phyloP scores from a whole-genome alignment of 805 yeast genomes.

The Hemisphaericaspora nanyangensis region DNA sequence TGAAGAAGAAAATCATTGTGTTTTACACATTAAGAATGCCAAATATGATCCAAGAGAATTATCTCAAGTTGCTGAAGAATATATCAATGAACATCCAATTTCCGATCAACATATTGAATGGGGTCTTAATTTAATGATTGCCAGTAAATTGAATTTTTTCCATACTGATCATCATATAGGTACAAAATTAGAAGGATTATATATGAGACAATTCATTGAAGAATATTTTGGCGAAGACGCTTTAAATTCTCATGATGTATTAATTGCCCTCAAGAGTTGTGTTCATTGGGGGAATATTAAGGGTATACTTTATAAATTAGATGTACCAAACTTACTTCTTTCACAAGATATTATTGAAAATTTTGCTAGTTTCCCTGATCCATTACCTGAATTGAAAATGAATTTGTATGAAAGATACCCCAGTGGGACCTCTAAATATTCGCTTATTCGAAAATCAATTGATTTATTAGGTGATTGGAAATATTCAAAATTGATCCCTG shows the following conservation, averaged over 20 bases:
- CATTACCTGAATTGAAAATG: conserved; percentile 34
- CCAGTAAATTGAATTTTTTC: conserved; percentile 48
- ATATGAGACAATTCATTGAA: conserved; percentile 29
- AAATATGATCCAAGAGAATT: conserved; percentile 27
- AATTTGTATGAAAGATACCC: conserved; percentile 46
- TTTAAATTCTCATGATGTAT: conserved; percentile 37
- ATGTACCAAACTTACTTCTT: conserved; percentile 33
- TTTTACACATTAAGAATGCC: conserved; percentile 32
- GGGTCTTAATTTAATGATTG: conserved; percentile 42
- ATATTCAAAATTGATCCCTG: conserved; percentile 37
- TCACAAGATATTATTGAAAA: conserved; percentile 21
- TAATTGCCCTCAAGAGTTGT: conserved; percentile 47
- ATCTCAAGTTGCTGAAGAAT: conserved; percentile 31
- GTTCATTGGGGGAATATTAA: conserved; percentile 54
- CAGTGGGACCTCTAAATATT: conserved; percentile 49
- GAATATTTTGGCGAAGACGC: conserved; percentile 40
- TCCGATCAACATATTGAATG: conserved; percentile 31
- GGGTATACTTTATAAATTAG: conserved; percentile 42
- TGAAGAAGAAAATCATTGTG: conserved; percentile 42
- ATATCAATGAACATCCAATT: conserved; percentile 19
- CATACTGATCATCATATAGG: conserved; percentile 56
- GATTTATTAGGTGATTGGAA: conserved; percentile 29
- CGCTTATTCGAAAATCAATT: conserved; percentile 38
- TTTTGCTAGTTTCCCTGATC: conserved; percentile 42
- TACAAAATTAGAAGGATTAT: conserved; percentile 45